Evolutionary conservation across 2,329 filamentous ascomycete genomes (phyloP).

Genomic region (Simplicillium aogashimaense): DNA sequence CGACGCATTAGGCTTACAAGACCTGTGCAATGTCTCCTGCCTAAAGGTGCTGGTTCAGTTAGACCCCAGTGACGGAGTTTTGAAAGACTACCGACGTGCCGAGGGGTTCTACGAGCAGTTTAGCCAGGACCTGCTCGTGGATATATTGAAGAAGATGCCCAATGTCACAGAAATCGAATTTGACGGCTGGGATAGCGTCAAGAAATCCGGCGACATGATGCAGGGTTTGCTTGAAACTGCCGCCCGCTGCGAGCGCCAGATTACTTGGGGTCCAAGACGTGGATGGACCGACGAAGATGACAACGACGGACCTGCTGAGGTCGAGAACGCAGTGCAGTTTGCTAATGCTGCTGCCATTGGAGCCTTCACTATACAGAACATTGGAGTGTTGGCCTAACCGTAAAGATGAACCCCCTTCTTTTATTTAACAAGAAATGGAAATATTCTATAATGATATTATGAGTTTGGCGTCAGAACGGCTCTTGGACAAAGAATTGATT

Average conservation of each 20-base stretch:
- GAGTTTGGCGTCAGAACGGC: no score
- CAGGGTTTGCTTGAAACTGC: constrained; percentile 45
- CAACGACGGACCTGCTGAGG: constrained; percentile 9
- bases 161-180: constrained; percentile 52
- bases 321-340: constrained; percentile 1
- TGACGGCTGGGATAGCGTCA: constrained; percentile 58
- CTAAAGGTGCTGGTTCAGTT: constrained; percentile 62
- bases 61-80: constrained; percentile 59
- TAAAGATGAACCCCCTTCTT: no score
- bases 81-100: constrained; percentile 55
- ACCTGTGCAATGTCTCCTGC: constrained; percentile 48
- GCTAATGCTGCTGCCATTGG: constrained; percentile 2
- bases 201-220: constrained; percentile 56
- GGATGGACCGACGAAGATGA: constrained; percentile 52
- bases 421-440: no score
- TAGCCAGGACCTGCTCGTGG: constrained; percentile 44
- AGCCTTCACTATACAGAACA: constrained; percentile 1
- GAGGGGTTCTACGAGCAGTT: constrained; percentile 65
- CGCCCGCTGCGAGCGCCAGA: constrained; percentile 33
- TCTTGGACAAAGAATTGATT: no score
- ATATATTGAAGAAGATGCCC: constrained; percentile 47
- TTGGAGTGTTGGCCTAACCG: not conserved
- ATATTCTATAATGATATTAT: no score
- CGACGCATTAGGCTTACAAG: constrained; percentile 49
- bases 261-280: constrained; percentile 59